Percentiles rank a stretch among this genome's conserved stretches.
These are phyloP conservation scores for Prorocentrum cordatum DNA, from an alignment of 169 alveolate genomes.

Conservation along the genomic window DNA sequence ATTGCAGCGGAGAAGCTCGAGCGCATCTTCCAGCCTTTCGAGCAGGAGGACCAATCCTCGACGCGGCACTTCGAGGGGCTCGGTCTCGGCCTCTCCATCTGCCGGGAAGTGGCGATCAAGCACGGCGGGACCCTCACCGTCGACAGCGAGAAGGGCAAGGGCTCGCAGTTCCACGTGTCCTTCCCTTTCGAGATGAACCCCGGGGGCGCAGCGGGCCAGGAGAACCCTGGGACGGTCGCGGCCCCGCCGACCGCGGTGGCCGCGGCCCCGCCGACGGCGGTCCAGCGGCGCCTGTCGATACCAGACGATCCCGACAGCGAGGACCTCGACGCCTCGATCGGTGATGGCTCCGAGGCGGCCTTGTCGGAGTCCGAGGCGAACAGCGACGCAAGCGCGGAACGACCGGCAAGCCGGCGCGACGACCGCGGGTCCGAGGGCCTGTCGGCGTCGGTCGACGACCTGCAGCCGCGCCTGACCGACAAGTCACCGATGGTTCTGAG, in stretches of 20 bases:
- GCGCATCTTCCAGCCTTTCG: conserved; percentile 23
- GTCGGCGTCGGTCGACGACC: background rate
- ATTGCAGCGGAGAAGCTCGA: background rate
- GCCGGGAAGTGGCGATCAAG: conserved; percentile 35
- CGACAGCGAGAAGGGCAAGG: conserved; percentile 2
- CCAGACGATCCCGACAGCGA: background rate
- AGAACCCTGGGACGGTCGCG: background rate
- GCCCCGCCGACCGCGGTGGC: background rate
- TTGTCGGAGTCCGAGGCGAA: background rate
- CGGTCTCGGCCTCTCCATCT: conserved; percentile 31
- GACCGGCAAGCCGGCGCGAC: no score
- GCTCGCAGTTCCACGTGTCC: conserved; percentile 9
- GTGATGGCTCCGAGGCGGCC: background rate
- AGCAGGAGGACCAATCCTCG: conserved; percentile 36
- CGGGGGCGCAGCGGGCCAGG: background rate
- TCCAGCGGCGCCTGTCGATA: background rate
- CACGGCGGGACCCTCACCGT: conserved; percentile 17
- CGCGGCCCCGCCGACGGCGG: background rate
- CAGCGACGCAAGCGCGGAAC: no score
- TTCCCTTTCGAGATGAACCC: conserved; percentile 1
- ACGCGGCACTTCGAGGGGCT: conserved; percentile 34
- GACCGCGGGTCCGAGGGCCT: no score
- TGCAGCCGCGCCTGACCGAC: background rate
- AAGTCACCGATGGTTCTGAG: background rate
- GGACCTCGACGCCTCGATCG: background rate